A percentile compares a stretch with the other conserved stretches of the same genome.
Evolutionary conservation across 106 monocot genomes (phyloP).

Genomic region (Allium cepa): DNA sequence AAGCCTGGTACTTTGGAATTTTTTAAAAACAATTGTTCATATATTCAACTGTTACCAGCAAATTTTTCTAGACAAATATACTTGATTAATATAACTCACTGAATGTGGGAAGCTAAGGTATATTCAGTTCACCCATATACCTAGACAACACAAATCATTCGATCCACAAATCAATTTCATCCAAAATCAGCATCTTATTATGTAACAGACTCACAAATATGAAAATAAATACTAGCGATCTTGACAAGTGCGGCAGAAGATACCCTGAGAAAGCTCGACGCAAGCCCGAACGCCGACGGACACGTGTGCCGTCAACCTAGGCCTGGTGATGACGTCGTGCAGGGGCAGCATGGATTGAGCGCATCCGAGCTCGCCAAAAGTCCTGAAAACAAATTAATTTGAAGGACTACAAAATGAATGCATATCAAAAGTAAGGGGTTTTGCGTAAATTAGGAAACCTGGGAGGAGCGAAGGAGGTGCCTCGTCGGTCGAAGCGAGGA

Average conservation of each 20-base stretch:
- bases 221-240: constrained; percentile 65
- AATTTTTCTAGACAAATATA: too few species aligned
- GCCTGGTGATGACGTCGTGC: constrained; percentile 33
- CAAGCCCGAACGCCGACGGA: constrained; percentile 65
- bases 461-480: constrained; percentile 25
- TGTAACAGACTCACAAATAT: constrained; percentile 25
- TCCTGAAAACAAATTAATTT: constrained; percentile 19
- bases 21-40: too few species aligned
- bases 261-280: constrained; percentile 93
- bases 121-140: background rate
- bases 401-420: background rate
- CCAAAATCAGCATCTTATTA: background rate
- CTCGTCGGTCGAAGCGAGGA: constrained; percentile 20
- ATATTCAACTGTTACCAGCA: too few species aligned
- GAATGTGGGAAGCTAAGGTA: too few species aligned
- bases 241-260: constrained; percentile 74
- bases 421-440: constrained; percentile 1
- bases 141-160: background rate
- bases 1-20: too few species aligned
- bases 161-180: background rate
- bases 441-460: constrained; percentile 10
- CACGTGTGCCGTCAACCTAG: constrained; percentile 65
- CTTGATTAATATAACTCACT: too few species aligned
- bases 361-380: constrained; percentile 40
- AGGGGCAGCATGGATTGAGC: constrained; percentile 53